These are phyloP conservation scores for Colletotrichum lindemuthianum DNA, from an alignment of 2,329 filamentous ascomycete species.

Conservation along the genomic window DNA sequence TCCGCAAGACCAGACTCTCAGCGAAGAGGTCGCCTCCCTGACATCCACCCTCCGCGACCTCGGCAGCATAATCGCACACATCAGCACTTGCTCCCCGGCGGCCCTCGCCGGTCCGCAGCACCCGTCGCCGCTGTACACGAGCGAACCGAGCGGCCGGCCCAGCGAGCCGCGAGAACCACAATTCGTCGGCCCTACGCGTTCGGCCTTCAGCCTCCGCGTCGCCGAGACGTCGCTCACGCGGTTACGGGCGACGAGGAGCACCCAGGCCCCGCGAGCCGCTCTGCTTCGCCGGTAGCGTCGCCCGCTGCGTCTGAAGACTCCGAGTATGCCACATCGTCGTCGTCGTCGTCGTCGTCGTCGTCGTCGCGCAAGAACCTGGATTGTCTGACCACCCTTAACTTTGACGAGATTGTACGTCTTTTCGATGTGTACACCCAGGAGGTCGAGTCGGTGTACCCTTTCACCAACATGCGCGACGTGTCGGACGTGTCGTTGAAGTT, in stretches of 20 bases:
- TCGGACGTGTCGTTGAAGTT: constrained; percentile 41
- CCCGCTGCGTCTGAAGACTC: neutral
- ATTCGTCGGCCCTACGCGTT: constrained; percentile 49
- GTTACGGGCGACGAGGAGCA: constrained; percentile 44
- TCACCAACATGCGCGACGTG: constrained; percentile 44
- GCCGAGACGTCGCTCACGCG: constrained; percentile 48
- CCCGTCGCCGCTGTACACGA: constrained; percentile 26
- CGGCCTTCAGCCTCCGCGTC: constrained; percentile 48
- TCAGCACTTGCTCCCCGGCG: constrained; percentile 15
- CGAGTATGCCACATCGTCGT: too few species aligned
- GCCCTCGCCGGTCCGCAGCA: constrained; percentile 19
- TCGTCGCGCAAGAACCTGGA: constrained; percentile 25
- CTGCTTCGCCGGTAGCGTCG: constrained; percentile 18
- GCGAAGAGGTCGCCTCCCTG: constrained; percentile 43
- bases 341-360: constrained; percentile 32
- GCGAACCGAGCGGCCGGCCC: constrained; percentile 17
- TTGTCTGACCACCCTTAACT: constrained; percentile 15
- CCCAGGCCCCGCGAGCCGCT: constrained; percentile 40
- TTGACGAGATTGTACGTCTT: constrained; percentile 44
- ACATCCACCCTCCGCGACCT: constrained; percentile 42
- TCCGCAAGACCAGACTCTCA: constrained; percentile 37
- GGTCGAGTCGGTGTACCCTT: constrained; percentile 50
- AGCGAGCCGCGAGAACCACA: constrained; percentile 45
- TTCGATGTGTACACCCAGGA: constrained; percentile 52
- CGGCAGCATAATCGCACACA: constrained; percentile 37